A percentile compares a stretch with the other conserved stretches of the same genome.
These are phyloP conservation scores for Wickerhamomyces canadensis DNA, from an alignment of 805 yeast species.

Conservation along the genomic window DNA sequence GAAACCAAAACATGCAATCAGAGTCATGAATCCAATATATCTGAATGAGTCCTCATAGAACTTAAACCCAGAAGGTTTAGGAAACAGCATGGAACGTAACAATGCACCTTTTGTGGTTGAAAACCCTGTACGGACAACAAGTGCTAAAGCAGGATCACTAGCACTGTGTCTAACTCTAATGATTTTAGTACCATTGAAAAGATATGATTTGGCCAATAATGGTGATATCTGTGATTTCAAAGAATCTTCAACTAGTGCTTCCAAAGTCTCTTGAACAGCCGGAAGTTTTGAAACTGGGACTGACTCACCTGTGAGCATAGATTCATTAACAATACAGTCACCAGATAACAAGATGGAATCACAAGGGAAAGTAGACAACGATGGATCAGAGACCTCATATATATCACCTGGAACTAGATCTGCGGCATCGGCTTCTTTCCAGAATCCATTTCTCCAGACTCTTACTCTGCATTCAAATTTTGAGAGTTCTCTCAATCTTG, in stretches of 20 bases:
- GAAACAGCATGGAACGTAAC: conserved; percentile 93
- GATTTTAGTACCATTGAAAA: conserved; percentile 86
- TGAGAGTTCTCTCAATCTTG: conserved; percentile 68
- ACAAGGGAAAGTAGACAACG: conserved; percentile 70
- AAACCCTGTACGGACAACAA: conserved; percentile 88
- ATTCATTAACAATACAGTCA: conserved; percentile 94
- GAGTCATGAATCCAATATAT: conserved; percentile 91
- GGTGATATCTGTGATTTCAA: conserved; percentile 51
- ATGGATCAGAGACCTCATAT: conserved; percentile 86
- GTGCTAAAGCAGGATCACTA: conserved; percentile 63
- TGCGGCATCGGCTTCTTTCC: conserved; percentile 73
- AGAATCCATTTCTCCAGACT: conserved; percentile 87
- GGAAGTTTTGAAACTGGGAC: conserved; percentile 87
- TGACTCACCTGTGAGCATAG: conserved; percentile 97
- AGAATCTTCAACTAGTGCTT: conserved; percentile 51
- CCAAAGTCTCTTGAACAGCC: conserved; percentile 57
- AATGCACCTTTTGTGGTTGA: conserved; percentile 93
- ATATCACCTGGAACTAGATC: conserved; percentile 96
- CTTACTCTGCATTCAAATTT: conserved; percentile 73
- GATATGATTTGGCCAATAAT: conserved; percentile 63
- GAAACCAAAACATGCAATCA: conserved; percentile 82
- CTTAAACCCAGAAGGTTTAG: conserved; percentile 89
- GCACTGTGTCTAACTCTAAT: conserved; percentile 70
- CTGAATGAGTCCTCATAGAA: conserved; percentile 93
- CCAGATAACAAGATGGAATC: conserved; percentile 86